These are phyloP conservation scores for Pyrus pyrifolia DNA, from an alignment of 306 rosid species.

Conservation along the genomic window DNA sequence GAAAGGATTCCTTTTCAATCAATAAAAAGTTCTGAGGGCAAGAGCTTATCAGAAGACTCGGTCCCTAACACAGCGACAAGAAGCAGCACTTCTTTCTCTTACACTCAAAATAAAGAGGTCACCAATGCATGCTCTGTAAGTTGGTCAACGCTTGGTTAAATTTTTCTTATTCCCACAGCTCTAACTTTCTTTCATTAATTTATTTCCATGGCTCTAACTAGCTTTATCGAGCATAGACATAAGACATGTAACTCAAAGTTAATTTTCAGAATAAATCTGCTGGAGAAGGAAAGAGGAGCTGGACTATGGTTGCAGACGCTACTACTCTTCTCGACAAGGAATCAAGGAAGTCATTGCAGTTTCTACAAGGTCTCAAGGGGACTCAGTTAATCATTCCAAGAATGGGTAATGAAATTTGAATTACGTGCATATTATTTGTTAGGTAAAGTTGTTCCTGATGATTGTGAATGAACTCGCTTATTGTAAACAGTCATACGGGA, in stretches of 20 bases:
- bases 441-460: background rate
- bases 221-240: background rate
- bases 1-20: conserved; percentile 61
- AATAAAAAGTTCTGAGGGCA: conserved; percentile 19
- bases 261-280: conserved; percentile 36
- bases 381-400: conserved; percentile 69
- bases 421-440: background rate
- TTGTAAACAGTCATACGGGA: conserved; percentile 53
- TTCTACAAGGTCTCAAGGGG: conserved; percentile 73
- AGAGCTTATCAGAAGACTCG: conserved; percentile 19
- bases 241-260: conserved; percentile 7
- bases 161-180: too few relatives aligned
- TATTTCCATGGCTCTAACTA: background rate
- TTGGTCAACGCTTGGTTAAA: conserved; percentile 6
- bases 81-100: conserved; percentile 17
- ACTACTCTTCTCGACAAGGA: conserved; percentile 70
- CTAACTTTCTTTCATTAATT: too few relatives aligned
- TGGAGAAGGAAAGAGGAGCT: conserved; percentile 33
- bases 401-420: conserved; percentile 45
- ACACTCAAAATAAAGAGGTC: conserved; percentile 16
- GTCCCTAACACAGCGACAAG: conserved; percentile 30
- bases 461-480: background rate
- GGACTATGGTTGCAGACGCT: conserved; percentile 74
- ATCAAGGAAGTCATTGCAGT: conserved; percentile 71
- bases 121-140: conserved; percentile 31